phyloP scores from a whole-genome alignment of 306 rosid species.

The Macrotyloma uniflorum region DNA sequence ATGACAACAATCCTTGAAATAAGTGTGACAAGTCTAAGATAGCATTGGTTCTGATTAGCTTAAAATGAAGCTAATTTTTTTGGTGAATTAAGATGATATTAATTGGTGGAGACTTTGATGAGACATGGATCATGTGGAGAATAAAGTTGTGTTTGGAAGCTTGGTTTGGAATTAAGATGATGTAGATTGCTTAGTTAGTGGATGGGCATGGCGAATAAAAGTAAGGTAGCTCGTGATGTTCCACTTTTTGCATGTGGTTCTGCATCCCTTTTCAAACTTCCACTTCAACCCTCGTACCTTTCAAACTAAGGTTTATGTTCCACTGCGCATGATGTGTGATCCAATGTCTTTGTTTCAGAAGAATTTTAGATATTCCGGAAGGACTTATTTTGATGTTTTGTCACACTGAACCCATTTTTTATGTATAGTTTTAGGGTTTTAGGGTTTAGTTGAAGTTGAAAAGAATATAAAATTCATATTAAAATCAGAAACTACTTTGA shows the following conservation, averaged over 20 bases:
- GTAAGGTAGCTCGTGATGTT: constrained; percentile 56
- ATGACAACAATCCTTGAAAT: too few species aligned
- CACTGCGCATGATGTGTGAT: too few species aligned
- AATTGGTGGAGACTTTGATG: constrained; percentile 13
- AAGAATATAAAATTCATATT: too few species aligned
- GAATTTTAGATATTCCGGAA: too few species aligned
- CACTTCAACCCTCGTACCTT: constrained; percentile 29
- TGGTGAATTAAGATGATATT: constrained; percentile 30
- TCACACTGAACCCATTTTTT: too few species aligned
- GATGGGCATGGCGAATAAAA: constrained; percentile 13
- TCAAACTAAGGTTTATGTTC: too few species aligned
- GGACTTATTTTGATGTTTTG: too few species aligned
- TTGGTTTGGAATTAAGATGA: constrained; percentile 40
- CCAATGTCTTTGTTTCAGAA: too few species aligned
- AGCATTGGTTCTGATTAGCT: background rate
- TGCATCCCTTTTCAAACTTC: constrained; percentile 38
- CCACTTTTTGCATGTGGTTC: constrained; percentile 70
- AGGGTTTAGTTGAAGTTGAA: too few species aligned
- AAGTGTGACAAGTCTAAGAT: too few species aligned
- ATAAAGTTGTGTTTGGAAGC: constrained; percentile 44
- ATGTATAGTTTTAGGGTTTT: too few species aligned
- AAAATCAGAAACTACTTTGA: too few species aligned
- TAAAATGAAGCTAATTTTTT: background rate
- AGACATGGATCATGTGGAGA: constrained; percentile 38
- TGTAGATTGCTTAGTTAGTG: constrained; percentile 44